These are phyloP conservation scores for Umbelopsis sp. DNA, from an alignment of 192 early-diverging fungal genomes.

Conservation along the genomic window DNA sequence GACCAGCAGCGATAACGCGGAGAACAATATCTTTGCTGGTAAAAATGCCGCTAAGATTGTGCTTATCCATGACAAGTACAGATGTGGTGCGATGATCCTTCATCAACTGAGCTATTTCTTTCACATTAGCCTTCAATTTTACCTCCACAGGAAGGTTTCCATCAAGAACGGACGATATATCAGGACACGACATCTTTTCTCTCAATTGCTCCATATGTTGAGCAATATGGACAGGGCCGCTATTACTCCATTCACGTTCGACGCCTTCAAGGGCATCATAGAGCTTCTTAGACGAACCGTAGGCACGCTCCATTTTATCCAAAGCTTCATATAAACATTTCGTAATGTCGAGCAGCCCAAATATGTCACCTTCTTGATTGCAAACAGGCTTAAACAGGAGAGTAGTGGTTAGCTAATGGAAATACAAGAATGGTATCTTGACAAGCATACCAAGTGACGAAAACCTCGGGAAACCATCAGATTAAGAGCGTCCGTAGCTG, in stretches of 20 bases:
- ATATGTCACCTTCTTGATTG: conserved; percentile 85
- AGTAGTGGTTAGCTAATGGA: neutral
- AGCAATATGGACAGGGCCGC: conserved; percentile 64
- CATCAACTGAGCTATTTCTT: conserved; percentile 78
- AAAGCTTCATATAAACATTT: conserved; percentile 85
- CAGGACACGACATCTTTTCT: conserved; percentile 90
- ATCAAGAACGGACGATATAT: conserved; percentile 83
- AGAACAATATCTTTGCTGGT: conserved; percentile 84
- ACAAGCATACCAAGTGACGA: conserved; percentile 69
- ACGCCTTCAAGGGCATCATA: conserved; percentile 81
- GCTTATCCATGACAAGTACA: conserved; percentile 73
- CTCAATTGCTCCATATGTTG: conserved; percentile 75
- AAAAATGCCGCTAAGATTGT: conserved; percentile 87
- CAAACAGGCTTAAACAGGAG: conserved; percentile 62
- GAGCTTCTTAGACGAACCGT: conserved; percentile 79
- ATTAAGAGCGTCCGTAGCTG: conserved; percentile 81
- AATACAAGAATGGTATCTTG: neutral
- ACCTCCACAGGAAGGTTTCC: conserved; percentile 64
- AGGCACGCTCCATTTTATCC: conserved; percentile 84
- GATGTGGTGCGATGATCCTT: conserved; percentile 73
- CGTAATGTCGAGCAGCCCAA: conserved; percentile 83
- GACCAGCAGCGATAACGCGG: conserved; percentile 83
- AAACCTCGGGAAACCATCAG: conserved; percentile 84
- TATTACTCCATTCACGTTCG: conserved; percentile 80
- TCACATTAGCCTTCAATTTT: conserved; percentile 64